Conservation (phyloP, 441 rosid species). For the Theobroma grandiflorum region DNA sequence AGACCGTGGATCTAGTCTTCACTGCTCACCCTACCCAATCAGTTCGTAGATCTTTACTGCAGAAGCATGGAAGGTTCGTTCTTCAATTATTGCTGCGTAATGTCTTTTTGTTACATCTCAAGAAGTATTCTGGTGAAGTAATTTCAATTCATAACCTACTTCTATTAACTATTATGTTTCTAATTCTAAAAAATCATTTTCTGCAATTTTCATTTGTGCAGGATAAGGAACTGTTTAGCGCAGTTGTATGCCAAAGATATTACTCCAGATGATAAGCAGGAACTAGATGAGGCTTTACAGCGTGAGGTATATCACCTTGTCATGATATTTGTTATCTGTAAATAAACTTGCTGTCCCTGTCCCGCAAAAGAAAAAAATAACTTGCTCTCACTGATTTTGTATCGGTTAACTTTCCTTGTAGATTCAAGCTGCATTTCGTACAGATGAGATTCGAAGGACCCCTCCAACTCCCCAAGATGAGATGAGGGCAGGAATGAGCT, state of each 20-base stretch:
- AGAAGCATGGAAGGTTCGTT: constrained; percentile 86
- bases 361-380: not conserved
- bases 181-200: constrained; percentile 25
- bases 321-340: not conserved
- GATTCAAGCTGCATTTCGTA: constrained; percentile 99
- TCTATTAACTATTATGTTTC: constrained; percentile 5
- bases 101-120: not conserved
- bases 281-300: constrained; percentile 93
- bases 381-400: not conserved
- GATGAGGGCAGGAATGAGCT: constrained; percentile 92
- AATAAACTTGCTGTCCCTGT: not conserved
- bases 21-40: constrained; percentile 99
- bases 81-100: not conserved
- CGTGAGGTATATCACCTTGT: constrained; percentile 66
- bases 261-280: constrained; percentile 96
- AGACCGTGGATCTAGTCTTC: constrained; percentile 96
- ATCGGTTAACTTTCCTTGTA: constrained; percentile 28
- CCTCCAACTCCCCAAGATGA: constrained; percentile 98
- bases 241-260: constrained; percentile 90
- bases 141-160: not conserved
- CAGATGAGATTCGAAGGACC: constrained; percentile 94
- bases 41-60: constrained; percentile 91
- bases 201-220: constrained; percentile 34
- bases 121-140: not conserved
- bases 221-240: constrained; percentile 83